phyloP scores from a whole-genome alignment of 163 green algal genomes.

The Chlorella variabilis region DNA sequence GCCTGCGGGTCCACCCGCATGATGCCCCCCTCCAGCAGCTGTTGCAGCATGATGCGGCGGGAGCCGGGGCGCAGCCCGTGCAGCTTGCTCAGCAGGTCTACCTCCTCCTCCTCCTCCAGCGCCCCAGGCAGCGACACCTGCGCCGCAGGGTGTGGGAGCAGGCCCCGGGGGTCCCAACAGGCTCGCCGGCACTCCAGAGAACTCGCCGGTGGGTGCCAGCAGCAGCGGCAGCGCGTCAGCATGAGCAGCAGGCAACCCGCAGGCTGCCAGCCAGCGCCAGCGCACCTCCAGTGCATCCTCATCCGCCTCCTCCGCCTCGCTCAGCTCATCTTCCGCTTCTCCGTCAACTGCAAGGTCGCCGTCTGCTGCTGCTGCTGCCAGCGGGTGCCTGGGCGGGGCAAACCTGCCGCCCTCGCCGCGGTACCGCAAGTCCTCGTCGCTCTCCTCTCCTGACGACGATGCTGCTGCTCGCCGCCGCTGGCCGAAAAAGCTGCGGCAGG shows the following conservation, averaged over 20 bases:
- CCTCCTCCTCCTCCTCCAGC: constrained; percentile 16
- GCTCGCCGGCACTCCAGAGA: too few species aligned
- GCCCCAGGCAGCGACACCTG: background rate
- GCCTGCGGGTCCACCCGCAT: constrained; percentile 44
- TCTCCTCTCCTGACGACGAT: background rate
- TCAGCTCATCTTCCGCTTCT: background rate
- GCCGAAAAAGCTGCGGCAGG: constrained; percentile 19
- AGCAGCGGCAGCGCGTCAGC: background rate
- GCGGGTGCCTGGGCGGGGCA: background rate
- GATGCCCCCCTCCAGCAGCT: constrained; percentile 49
- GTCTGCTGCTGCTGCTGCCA: background rate
- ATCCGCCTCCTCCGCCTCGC: background rate
- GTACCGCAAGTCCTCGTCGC: background rate
- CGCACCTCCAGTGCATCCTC: background rate
- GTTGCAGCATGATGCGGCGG: constrained; percentile 35
- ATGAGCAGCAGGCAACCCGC: too few species aligned
- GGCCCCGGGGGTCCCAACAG: too few species aligned
- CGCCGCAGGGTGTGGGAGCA: too few species aligned
- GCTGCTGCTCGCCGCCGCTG: background rate
- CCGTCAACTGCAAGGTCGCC: too few species aligned
- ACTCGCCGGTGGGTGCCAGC: too few species aligned
- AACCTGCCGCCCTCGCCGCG: background rate
- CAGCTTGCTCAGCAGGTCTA: constrained; percentile 35
- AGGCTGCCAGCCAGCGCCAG: too few species aligned
- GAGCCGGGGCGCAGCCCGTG: constrained; percentile 36